Conservation (phyloP, 1,284 basidiomycete genomes). For the Cutaneotrichosporon mucoides region DNA sequence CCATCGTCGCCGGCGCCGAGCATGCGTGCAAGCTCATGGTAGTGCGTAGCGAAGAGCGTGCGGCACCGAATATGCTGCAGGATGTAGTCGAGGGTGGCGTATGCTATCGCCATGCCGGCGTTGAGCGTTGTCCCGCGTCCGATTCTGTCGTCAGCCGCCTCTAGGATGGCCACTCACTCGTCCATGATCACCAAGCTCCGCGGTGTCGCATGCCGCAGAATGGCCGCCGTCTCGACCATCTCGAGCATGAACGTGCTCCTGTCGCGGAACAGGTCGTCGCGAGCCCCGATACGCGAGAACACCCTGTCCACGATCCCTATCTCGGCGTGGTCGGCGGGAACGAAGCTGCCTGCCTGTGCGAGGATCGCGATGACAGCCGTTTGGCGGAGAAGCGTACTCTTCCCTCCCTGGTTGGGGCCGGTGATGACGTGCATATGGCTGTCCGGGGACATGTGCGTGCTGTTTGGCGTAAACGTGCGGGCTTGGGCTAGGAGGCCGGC, state of each 20-base stretch:
- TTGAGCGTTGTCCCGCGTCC: conserved; percentile 89
- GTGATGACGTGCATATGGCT: conserved; percentile 75
- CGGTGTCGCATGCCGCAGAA: conserved; percentile 70
- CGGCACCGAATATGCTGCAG: conserved; percentile 69
- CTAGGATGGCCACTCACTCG: conserved; percentile 53
- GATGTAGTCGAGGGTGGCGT: conserved; percentile 81
- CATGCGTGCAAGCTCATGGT: conserved; percentile 87
- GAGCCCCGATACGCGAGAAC: conserved; percentile 92
- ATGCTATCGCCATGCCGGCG: conserved; percentile 90
- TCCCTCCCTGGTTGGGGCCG: conserved; percentile 92
- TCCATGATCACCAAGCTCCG: conserved; percentile 92
- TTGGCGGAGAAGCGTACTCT: conserved; percentile 89
- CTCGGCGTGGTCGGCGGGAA: conserved; percentile 74
- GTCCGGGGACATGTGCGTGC: conserved; percentile 59
- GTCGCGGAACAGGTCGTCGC: conserved; percentile 90
- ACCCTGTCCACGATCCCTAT: conserved; percentile 86
- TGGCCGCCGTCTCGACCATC: conserved; percentile 53
- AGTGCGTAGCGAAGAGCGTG: conserved; percentile 92
- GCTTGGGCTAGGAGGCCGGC: conserved; percentile 71
- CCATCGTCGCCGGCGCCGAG: conserved; percentile 52
- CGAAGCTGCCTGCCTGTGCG: conserved; percentile 88
- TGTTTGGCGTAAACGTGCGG: conserved; percentile 78
- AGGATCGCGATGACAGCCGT: conserved; percentile 85
- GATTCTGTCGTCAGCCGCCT: conserved; percentile 48
- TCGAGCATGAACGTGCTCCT: conserved; percentile 75